A percentile compares a stretch with the other conserved stretches of the same genome.
These are phyloP conservation scores for Penicillium flavigenum DNA, from an alignment of 495 filamentous ascomycete species.

Conservation along the genomic window DNA sequence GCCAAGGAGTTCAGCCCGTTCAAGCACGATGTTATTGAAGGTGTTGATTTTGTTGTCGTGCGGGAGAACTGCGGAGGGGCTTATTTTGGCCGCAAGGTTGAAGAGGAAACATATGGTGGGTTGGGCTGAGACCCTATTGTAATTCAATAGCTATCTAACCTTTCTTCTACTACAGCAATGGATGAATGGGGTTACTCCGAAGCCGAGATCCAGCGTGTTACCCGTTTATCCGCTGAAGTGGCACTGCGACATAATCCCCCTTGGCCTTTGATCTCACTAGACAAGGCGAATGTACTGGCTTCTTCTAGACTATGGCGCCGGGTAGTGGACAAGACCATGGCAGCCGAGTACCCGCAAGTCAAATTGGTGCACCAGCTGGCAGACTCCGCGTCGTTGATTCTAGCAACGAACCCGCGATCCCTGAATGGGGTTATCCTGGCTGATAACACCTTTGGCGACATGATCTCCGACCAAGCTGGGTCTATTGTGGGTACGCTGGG, in stretches of 20 bases:
- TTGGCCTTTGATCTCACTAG: slow-evolving; percentile 46
- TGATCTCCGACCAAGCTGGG: slow-evolving; percentile 52
- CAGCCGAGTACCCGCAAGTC: slow-evolving; percentile 48
- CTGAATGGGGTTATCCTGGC: slow-evolving; percentile 52
- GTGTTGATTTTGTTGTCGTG: slow-evolving; percentile 51
- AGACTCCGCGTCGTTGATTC: slow-evolving; percentile 49
- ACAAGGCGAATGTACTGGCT: slow-evolving; percentile 55
- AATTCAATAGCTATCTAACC: neutral
- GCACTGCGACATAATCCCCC: slow-evolving; percentile 46
- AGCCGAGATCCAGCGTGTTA: slow-evolving; percentile 49
- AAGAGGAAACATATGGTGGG: slow-evolving; percentile 44
- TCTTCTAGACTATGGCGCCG: slow-evolving; percentile 50
- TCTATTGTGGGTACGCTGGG: slow-evolving; percentile 50
- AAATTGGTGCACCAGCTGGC: slow-evolving; percentile 49
- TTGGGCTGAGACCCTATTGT: neutral
- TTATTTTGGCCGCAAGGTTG: slow-evolving; percentile 52
- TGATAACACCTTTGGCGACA: slow-evolving; percentile 55
- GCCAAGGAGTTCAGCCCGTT: slow-evolving; percentile 45
- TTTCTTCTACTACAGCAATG: slow-evolving; percentile 29
- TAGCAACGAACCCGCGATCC: slow-evolving; percentile 48
- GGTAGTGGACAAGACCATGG: slow-evolving; percentile 46
- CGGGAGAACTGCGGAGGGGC: slow-evolving; percentile 54
- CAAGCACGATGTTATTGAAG: slow-evolving; percentile 44
- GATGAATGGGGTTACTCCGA: slow-evolving; percentile 51
- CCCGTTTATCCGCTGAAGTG: slow-evolving; percentile 47